Evolutionary conservation across 345 rosid genomes (phyloP), one percentile per base, ranked within the genome.

Genomic region (Pugionium cornutum): DNA sequence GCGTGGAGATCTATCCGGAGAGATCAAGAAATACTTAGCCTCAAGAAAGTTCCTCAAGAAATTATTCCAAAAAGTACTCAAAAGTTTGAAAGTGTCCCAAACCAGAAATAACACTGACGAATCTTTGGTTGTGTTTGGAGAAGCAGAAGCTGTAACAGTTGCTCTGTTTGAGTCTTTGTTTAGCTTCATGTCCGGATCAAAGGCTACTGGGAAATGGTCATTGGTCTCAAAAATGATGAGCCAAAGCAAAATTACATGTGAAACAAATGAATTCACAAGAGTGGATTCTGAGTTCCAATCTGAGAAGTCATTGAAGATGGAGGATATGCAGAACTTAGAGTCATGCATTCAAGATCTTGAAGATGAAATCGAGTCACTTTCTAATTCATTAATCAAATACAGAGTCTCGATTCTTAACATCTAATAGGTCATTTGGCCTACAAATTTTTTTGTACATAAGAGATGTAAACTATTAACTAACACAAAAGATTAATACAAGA

Each of bases 361-460:
- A 76, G 76, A 66, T 34, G 86, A 77, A 46, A 49, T 78, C 5
- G 75, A 83, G 37, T 43, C 52, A 65, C 73, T 81, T 55, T 66
- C 58, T 8, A 73, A 81, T 44, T 56, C 66, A 36, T 32, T 78
- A 61, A 86, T 77, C 66, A 78, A 79, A 69, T 54, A 76, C 25
- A 67, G 76, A 60, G 80, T 69, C 35, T 77, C 79, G 8, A 43
- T 75, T 53, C 83, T 81, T 39, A 83, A 80, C 73, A 78, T 74
- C 55, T 63, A 49, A 62, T 36, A 36, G 57, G 3, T 37, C 36
- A 49, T 49, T 53, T 74, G 36, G 32, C 34, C 48, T 40, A 76
- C 28, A 64, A 58, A 37, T 0, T 50, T 50, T 63, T 37, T 37
- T 37, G 7, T 2, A 37, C 4, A 37, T 37, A 37, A 4, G 7